Conservation (phyloP, 129 eudicot genomes). For the carrot (Daucus carota) region DH1_v3.0 NC_030386.2:14369001-14369500, state of each 20-base stretch:
- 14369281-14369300: not conserved
- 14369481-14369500: not conserved
- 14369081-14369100: slow-evolving; percentile 39
- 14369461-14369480: not conserved
- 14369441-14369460: not conserved
- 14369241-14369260: not conserved
- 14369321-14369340: not conserved
- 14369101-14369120: slow-evolving; percentile 70
- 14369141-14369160: slow-evolving; percentile 59
- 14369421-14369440: not conserved
- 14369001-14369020: slow-evolving; percentile 84
- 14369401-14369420: not conserved
- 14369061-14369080: slow-evolving; percentile 72
- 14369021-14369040: slow-evolving; percentile 70
- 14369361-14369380: not conserved
- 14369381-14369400: not conserved
- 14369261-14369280: no score
- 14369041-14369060: slow-evolving; percentile 77
- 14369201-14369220: slow-evolving; percentile 88
- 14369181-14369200: slow-evolving; percentile 60
- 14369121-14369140: slow-evolving; percentile 79
- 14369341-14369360: not conserved
- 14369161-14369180: slow-evolving; percentile 77
- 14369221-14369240: slow-evolving; percentile 64
- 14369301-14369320: not conserved